Base-by-base conservation (phyloP, 768 basidiomycete species). In the Boletus insuetus region DNA sequence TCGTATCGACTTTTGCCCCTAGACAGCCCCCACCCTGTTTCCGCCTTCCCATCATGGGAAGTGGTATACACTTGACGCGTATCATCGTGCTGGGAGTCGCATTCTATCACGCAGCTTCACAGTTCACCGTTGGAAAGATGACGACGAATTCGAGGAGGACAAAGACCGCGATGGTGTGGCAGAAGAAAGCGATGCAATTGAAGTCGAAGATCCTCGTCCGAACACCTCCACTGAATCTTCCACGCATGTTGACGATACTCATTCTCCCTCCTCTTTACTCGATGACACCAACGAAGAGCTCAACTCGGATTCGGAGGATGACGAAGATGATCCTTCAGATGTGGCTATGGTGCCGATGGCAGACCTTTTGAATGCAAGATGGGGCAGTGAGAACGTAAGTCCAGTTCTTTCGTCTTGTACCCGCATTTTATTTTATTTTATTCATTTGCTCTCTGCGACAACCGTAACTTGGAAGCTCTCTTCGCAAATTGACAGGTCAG, bases 291-390 rank as follows among this genome's bases (percentile, higher is more conserved):
- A 62, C 54, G 43, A 62, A 16, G 76, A 72, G n/a, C 70, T 69
- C 20, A 75, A 73, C 19, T 76, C 78, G 4, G 80, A 78, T 20
- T 70, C 70, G 3, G 72, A 73, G 7, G 63, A 71, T 67, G 61
- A 73, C 13, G 80, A 83, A 17, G 81, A 81, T 2, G 81, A 84
- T 54, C 73, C 81, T 7, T 77, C 79, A 11, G 83, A 89, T 58
- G 83, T 91, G 11, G 84, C 89, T 3, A 94, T 98, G 94, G 89
- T 98, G 5, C 95, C 96, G 0, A 85, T 98, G 75, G 97, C 97
- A 4, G 97, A 99, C 71, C 84, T 98, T 75, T 75, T 99, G 46
- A 99, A 99, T 64, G 97, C 96, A 12, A 82, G 86, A 50, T 91
- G 84, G 68, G 86, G 83, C 9, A 81, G 81, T 38, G 89, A 94